A percentile compares a stretch with the other conserved stretches of the same genome.
Evolutionary conservation across 2,329 filamentous ascomycete genomes (phyloP).

Genomic region (Lizonia empirigonia): DNA sequence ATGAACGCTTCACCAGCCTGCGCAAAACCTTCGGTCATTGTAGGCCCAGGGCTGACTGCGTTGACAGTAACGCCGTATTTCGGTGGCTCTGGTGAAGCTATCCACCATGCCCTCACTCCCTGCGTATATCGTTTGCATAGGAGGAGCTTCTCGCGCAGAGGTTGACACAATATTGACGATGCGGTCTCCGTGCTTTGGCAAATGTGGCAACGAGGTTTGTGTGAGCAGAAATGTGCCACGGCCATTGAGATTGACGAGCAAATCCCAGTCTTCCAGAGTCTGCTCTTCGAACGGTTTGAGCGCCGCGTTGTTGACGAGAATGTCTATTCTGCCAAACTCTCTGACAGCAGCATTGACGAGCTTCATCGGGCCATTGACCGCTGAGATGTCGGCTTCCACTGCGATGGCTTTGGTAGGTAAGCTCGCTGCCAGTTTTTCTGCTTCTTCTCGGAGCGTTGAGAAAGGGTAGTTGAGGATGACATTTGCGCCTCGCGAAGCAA

Average conservation of each 20-base stretch:
- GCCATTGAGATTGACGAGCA: slow-evolving; percentile 51
- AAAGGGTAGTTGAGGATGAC: slow-evolving; percentile 59
- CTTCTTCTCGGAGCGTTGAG: slow-evolving; percentile 32
- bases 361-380: slow-evolving; percentile 25
- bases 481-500: slow-evolving; percentile 50
- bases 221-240: slow-evolving; percentile 53
- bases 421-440: slow-evolving; percentile 33
- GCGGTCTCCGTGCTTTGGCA: slow-evolving; percentile 44
- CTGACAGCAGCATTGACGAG: slow-evolving; percentile 3
- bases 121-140: slow-evolving; percentile 56
- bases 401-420: slow-evolving; percentile 44
- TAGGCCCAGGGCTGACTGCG: slow-evolving; percentile 53
- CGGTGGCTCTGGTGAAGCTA: slow-evolving; percentile 52
- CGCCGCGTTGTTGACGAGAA: slow-evolving; percentile 48
- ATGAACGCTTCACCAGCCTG: slow-evolving; percentile 49
- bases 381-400: slow-evolving; percentile 48
- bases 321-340: slow-evolving; percentile 41
- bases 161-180: slow-evolving; percentile 55
- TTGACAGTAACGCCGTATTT: slow-evolving; percentile 57
- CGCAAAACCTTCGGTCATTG: slow-evolving; percentile 42
- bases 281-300: slow-evolving; percentile 48
- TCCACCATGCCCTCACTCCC: slow-evolving; percentile 59
- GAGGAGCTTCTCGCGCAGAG: slow-evolving; percentile 43
- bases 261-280: slow-evolving; percentile 49
- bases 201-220: slow-evolving; percentile 48